A percentile compares a stretch with the other conserved stretches of the same genome.
Evolutionary conservation across 352 stramenopile species (phyloP).

Genomic region (Phytopythium cucurbitacearum): DNA sequence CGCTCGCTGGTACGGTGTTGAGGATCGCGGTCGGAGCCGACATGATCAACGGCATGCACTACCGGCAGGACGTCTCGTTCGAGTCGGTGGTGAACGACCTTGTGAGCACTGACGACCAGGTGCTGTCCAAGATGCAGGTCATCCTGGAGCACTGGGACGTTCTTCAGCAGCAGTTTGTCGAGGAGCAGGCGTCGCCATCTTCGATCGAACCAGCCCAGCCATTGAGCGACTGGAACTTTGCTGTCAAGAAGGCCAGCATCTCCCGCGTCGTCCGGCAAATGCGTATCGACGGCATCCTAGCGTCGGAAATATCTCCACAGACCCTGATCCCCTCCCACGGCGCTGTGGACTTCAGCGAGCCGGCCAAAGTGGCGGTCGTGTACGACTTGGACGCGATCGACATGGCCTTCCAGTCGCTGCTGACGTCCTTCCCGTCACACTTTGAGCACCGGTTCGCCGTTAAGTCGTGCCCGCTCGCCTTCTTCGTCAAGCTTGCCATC

Average conservation of each 20-base stretch:
- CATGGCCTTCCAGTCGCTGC: constrained; percentile 73
- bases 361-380: constrained; percentile 63
- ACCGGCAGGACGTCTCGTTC: constrained; percentile 20
- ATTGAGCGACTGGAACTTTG: constrained; percentile 72
- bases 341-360: constrained; percentile 23
- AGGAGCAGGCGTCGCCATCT: constrained; percentile 30
- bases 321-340: neutral
- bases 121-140: constrained; percentile 66
- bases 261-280: constrained; percentile 56
- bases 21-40: constrained; percentile 85
- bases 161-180: constrained; percentile 58
- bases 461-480: constrained; percentile 87
- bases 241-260: constrained; percentile 63
- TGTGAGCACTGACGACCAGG: constrained; percentile 42
- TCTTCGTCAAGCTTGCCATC: constrained; percentile 78
- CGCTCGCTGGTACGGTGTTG: constrained; percentile 39
- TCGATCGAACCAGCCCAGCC: constrained; percentile 42
- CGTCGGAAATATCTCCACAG: constrained; percentile 1
- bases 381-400: constrained; percentile 87
- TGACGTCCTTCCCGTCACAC: constrained; percentile 78
- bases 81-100: constrained; percentile 31
- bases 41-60: constrained; percentile 77
- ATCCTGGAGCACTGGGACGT: constrained; percentile 67
- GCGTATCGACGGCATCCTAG: constrained; percentile 39
- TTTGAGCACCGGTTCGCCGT: constrained; percentile 89